These are phyloP conservation scores for Myxozyma udenii DNA, from an alignment of 805 yeast genomes.

Conservation along the genomic window DNA sequence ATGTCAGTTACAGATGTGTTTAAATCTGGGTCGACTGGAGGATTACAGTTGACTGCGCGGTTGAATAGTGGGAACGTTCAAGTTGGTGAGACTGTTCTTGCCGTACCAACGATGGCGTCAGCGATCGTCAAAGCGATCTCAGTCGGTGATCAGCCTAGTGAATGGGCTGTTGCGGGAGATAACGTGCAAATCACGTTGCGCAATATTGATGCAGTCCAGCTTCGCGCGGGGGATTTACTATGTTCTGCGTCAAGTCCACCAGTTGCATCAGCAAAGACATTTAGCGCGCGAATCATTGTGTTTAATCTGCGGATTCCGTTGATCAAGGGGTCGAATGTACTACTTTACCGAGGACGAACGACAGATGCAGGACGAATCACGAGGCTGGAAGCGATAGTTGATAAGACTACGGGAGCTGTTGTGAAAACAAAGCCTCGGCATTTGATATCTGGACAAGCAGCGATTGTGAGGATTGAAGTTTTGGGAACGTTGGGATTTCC, in stretches of 20 bases:
- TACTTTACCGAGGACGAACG: constrained; percentile 71
- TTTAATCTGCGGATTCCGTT: constrained; percentile 72
- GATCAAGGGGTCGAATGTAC: constrained; percentile 73
- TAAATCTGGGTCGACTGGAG: constrained; percentile 47
- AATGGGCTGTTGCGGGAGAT: constrained; percentile 54
- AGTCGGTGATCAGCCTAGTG: constrained; percentile 34
- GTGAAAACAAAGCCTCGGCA: constrained; percentile 51
- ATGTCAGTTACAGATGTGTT: constrained; percentile 64
- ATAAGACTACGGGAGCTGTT: constrained; percentile 35
- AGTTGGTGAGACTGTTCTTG: constrained; percentile 61
- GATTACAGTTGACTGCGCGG: constrained; percentile 60
- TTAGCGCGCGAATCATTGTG: constrained; percentile 55
- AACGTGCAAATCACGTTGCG: constrained; percentile 48
- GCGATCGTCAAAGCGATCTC: constrained; percentile 32
- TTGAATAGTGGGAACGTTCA: constrained; percentile 66
- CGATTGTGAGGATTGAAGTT: constrained; percentile 55
- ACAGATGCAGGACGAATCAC: constrained; percentile 66
- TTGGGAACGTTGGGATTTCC: constrained; percentile 50
- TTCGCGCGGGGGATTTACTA: constrained; percentile 66
- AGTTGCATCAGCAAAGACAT: constrained; percentile 48
- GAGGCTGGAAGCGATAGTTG: constrained; percentile 43
- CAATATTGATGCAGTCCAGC: constrained; percentile 42
- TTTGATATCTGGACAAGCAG: constrained; percentile 57
- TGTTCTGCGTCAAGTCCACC: constrained; percentile 46
- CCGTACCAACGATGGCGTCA: constrained; percentile 49